These are phyloP conservation scores for Panicum miliaceum DNA, from an alignment of 176 grass and related monocot species.

Conservation along the genomic window DNA sequence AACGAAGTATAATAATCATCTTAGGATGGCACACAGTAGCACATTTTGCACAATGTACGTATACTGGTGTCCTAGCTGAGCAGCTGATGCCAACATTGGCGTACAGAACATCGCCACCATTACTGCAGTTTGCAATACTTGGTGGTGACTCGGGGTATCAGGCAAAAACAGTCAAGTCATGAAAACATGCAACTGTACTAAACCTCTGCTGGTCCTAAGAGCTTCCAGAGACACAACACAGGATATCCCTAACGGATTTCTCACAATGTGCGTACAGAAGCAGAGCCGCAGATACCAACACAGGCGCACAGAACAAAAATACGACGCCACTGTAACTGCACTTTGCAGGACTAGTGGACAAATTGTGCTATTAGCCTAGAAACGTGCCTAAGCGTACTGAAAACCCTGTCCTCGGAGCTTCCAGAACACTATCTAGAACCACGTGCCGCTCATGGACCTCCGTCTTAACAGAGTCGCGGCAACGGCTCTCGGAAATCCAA, in stretches of 20 bases:
- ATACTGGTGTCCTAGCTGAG: neutral
- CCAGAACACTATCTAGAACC: conserved; percentile 14
- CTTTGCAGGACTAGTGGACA: conserved; percentile 19
- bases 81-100: neutral
- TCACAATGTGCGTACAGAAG: conserved; percentile 6
- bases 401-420: conserved; percentile 1
- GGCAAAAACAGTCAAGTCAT: neutral
- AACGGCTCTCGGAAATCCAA: conserved; percentile 9
- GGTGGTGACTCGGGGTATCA: neutral
- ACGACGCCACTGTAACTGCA: conserved; percentile 32
- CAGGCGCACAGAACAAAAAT: conserved; percentile 30
- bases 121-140: neutral
- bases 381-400: conserved; percentile 27
- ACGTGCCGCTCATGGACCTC: neutral
- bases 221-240: neutral
- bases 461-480: neutral
- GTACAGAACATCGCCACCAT: neutral
- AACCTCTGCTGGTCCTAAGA: neutral
- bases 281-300: neutral
- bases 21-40: neutral
- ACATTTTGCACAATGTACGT: conserved; percentile 11
- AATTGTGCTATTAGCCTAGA: conserved; percentile 22
- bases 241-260: neutral
- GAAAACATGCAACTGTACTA: neutral
- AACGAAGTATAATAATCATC: neutral